These are phyloP conservation scores for Apiospora malaysiana DNA, from an alignment of 2,329 filamentous ascomycete species.

Conservation along the genomic window DNA sequence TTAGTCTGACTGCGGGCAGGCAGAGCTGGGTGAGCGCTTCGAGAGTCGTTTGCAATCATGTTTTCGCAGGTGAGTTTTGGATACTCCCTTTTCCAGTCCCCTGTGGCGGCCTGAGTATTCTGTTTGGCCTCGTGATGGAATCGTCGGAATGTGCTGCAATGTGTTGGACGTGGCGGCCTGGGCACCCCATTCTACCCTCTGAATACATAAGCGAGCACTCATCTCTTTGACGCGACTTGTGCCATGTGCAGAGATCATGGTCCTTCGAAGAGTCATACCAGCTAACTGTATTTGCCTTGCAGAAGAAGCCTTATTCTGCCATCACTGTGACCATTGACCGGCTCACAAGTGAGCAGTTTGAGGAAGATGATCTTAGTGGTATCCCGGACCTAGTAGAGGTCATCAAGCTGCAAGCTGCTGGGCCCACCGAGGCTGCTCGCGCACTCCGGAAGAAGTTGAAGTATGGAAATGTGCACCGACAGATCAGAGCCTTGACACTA, in stretches of 20 bases:
- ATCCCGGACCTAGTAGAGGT: slow-evolving; percentile 95
- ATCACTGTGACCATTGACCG: slow-evolving; percentile 92
- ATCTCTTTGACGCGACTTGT: not conserved
- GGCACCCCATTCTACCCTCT: not conserved
- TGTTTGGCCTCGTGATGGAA: not conserved
- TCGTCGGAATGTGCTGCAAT: not conserved
- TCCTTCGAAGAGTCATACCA: not conserved
- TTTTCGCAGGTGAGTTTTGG: slow-evolving; percentile 5
- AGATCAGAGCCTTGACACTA: slow-evolving; percentile 85
- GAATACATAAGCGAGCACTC: not conserved
- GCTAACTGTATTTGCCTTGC: not conserved
- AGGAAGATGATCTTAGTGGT: slow-evolving; percentile 89
- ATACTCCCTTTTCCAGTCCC: not conserved
- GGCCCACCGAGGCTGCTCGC: slow-evolving; percentile 86
- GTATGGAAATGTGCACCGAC: slow-evolving; percentile 92
- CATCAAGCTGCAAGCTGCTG: slow-evolving; percentile 85
- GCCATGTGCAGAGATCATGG: not conserved
- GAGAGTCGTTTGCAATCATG: not conserved
- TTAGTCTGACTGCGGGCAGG: slow-evolving; percentile 15
- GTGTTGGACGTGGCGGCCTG: too few species aligned
- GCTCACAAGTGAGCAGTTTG: slow-evolving; percentile 86
- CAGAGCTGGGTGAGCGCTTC: not conserved
- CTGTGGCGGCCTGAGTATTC: not conserved
- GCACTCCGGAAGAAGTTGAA: slow-evolving; percentile 98
- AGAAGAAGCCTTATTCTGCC: slow-evolving; percentile 90